Conservation (phyloP, 805 yeast genomes). For the Sugiyamaella boreocaroliniensis region DNA sequence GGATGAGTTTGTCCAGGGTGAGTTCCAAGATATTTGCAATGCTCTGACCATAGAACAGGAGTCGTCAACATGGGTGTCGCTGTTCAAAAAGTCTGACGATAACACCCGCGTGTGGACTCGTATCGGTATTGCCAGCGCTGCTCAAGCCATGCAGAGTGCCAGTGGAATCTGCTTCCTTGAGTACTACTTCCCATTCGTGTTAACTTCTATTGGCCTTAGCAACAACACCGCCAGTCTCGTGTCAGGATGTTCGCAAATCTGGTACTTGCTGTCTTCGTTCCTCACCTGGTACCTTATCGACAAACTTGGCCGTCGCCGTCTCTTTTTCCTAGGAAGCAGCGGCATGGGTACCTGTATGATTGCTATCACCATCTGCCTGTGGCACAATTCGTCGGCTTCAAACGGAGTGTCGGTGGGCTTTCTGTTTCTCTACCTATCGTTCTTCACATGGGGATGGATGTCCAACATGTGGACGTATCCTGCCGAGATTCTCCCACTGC, state of each 20-base stretch:
- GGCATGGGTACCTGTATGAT: conserved; percentile 10
- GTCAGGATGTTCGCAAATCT: conserved; percentile 10
- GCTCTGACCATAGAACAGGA: conserved; percentile 1
- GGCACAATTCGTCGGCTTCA: conserved; percentile 4
- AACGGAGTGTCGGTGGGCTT: conserved; percentile 7
- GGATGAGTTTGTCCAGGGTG: conserved; percentile 8
- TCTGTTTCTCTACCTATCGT: conserved; percentile 8
- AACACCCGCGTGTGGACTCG: background rate
- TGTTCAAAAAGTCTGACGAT: background rate
- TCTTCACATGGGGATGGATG: conserved; percentile 17
- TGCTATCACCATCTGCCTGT: conserved; percentile 5
- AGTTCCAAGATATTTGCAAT: conserved; percentile 6
- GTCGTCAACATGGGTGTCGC: background rate
- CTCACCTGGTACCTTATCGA: conserved; percentile 44
- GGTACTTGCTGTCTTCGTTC: conserved; percentile 26
- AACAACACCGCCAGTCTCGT: conserved; percentile 3
- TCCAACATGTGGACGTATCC: conserved; percentile 17
- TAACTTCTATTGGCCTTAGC: conserved; percentile 1
- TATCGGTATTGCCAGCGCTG: conserved; percentile 2
- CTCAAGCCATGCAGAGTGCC: conserved; percentile 3
- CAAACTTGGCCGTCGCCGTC: conserved; percentile 40
- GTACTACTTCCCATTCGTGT: conserved; percentile 3
- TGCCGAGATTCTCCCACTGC: conserved; percentile 22
- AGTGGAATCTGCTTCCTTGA: conserved; percentile 4
- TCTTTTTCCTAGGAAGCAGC: conserved; percentile 31